These are phyloP conservation scores for Raffaelea ambrosiae DNA, from an alignment of 2,329 filamentous ascomycete species.

Conservation along the genomic window DNA sequence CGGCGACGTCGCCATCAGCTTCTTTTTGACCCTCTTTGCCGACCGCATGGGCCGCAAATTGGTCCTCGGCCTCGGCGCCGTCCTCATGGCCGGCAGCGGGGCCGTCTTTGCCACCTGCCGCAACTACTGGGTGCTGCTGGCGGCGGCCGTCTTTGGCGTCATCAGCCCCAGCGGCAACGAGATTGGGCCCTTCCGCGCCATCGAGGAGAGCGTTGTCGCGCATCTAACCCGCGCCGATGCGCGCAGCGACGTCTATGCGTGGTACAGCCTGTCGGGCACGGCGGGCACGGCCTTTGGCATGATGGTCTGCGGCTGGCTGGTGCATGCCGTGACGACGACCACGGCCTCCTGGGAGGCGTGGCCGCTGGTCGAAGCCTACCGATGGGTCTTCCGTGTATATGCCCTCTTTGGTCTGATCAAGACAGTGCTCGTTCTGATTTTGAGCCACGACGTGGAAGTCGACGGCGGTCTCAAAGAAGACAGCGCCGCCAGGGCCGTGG, in stretches of 20 bases:
- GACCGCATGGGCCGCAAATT: conserved; percentile 44
- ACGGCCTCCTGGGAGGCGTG: conserved; percentile 21
- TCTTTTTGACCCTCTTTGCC: conserved; percentile 49
- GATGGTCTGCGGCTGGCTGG: conserved; percentile 49
- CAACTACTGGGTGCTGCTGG: conserved; percentile 50
- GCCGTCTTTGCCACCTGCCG: conserved; percentile 41
- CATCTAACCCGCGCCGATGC: conserved; percentile 39
- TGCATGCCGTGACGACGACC: conserved; percentile 37
- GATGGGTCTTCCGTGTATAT: conserved; percentile 49
- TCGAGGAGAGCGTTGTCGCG: conserved; percentile 53
- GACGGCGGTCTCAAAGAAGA: conserved; percentile 11
- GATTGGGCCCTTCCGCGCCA: conserved; percentile 53
- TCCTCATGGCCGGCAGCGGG: conserved; percentile 48
- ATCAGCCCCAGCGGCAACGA: conserved; percentile 59
- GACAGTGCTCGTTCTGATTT: conserved; percentile 37
- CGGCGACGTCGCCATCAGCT: conserved; percentile 51
- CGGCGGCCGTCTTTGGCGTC: conserved; percentile 51
- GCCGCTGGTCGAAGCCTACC: conserved; percentile 38
- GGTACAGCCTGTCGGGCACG: conserved; percentile 51
- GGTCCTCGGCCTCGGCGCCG: conserved; percentile 45
- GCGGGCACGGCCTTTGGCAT: conserved; percentile 54
- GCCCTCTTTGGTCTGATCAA: conserved; percentile 49
- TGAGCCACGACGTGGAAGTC: conserved; percentile 29
- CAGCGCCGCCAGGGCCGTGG: neutral
- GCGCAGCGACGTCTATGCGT: conserved; percentile 50